These are phyloP conservation scores for Penicillium waksmanii DNA, from an alignment of 495 filamentous ascomycete genomes.

Conservation along the genomic window DNA sequence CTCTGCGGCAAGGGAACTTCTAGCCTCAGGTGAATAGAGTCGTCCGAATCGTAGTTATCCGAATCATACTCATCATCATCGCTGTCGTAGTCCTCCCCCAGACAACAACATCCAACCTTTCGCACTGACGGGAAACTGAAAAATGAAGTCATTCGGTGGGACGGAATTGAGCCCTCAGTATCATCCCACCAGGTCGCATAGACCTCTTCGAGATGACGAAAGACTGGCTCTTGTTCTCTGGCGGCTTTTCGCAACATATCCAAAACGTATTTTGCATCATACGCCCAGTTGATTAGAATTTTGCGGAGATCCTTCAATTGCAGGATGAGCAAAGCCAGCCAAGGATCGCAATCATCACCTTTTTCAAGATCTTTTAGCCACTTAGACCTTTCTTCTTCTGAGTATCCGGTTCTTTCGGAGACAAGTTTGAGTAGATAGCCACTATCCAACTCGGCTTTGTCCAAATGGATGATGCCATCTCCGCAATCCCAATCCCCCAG, in stretches of 20 bases:
- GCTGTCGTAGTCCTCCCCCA: background rate
- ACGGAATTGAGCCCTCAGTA: background rate
- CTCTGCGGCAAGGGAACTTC: background rate
- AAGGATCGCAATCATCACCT: background rate
- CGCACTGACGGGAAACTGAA: background rate
- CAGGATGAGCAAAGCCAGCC: background rate
- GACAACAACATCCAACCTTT: background rate
- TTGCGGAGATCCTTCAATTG: background rate
- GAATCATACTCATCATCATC: background rate
- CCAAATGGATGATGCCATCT: background rate
- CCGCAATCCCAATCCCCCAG: background rate
- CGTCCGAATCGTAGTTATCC: background rate
- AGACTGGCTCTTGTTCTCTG: background rate
- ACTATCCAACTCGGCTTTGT: too few relatives aligned
- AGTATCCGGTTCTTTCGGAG: conserved; percentile 1
- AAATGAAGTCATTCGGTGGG: background rate
- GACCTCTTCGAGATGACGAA: background rate
- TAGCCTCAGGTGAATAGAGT: background rate
- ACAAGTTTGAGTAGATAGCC: background rate
- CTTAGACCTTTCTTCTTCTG: background rate
- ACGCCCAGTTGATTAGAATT: background rate
- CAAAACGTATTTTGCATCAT: background rate
- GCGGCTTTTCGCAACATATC: background rate
- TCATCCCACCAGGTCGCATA: background rate
- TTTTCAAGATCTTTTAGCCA: background rate